Conservation (phyloP, 179 eudicot genomes). For the Silene vulgaris region DNA sequence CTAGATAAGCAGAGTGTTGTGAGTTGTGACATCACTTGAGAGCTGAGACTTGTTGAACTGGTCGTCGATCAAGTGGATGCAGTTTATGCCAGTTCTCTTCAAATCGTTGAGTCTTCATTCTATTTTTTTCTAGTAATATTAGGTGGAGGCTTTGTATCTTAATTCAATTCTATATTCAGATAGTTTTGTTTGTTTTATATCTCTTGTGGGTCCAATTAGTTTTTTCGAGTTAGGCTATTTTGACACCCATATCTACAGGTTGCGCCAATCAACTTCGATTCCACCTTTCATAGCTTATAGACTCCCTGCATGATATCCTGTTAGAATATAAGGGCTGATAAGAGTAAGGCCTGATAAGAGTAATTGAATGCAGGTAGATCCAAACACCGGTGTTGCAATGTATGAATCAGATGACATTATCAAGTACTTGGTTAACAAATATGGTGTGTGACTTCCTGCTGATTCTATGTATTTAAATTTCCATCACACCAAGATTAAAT, state of each 20-base stretch:
- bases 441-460: slow-evolving; percentile 48
- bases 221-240: no score
- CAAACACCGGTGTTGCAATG: slow-evolving; percentile 89
- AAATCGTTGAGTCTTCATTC: no score
- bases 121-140: no score
- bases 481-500: background rate
- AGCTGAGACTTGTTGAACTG: background rate
- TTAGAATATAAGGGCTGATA: background rate
- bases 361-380: slow-evolving; percentile 70
- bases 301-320: background rate
- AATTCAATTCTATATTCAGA: no score
- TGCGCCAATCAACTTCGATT: no score
- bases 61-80: background rate
- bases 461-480: background rate
- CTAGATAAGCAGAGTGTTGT: background rate
- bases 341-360: slow-evolving; percentile 8
- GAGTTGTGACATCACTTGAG: background rate
- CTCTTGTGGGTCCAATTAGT: no score
- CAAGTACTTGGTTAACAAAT: slow-evolving; percentile 75
- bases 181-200: no score
- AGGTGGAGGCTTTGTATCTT: no score
- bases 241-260: no score
- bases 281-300: no score
- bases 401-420: slow-evolving; percentile 95
- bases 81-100: background rate